Evolutionary conservation across 2,329 filamentous ascomycete species (phyloP), one percentile per base, ranked within the genome.

Genomic region (Aspergillus cejpii): DNA sequence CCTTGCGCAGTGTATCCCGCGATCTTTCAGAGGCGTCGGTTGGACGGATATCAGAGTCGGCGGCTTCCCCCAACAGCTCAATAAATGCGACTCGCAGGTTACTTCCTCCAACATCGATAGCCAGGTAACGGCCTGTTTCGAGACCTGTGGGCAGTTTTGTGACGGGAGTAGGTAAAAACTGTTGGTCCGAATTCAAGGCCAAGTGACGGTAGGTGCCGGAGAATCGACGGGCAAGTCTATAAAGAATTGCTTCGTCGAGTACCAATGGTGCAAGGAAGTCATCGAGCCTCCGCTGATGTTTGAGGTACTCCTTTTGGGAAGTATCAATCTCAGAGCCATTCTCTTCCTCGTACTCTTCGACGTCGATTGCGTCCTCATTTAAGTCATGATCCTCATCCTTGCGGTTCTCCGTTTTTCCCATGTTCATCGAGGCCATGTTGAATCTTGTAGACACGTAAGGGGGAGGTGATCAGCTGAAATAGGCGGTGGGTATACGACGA

Each of bases 81-180:
- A 79, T 75, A 45, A 78, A 78, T 2, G 74, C 75, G 15, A 78
- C 75, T 47, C 76, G 68, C 34, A 79, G 62, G 50, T 79, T 79
- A 43, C 72, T 76, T 5, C 75, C 75, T 36, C 76, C 76, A 27
- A 79, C 74, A 58, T 79, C 76, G 43, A 79, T 78, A 37, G 74
- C 74, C 40, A 79, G 54, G 51, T 78, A 79, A 20, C 69, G 73
- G 29, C 76, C 76, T 5, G 72, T 74, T 55, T 79, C 76, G 51
- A 71, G 65, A 14, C 76, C 76, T 1, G 69, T 74, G 10, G 71
- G 71, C 23, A 74, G 54, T 47, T 64, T 63, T 15, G 71, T 73
- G 15, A 73, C 69, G 0, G 71, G 71, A 0, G 71, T 74, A 12
- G 71, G 71, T 23, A 74, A 53, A 46, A 74, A 74, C 49, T 74